Evolutionary conservation across 352 stramenopile genomes (phyloP), one percentile per base, ranked within the genome.

Genomic region (Phytophthora macrochlamydospora): DNA sequence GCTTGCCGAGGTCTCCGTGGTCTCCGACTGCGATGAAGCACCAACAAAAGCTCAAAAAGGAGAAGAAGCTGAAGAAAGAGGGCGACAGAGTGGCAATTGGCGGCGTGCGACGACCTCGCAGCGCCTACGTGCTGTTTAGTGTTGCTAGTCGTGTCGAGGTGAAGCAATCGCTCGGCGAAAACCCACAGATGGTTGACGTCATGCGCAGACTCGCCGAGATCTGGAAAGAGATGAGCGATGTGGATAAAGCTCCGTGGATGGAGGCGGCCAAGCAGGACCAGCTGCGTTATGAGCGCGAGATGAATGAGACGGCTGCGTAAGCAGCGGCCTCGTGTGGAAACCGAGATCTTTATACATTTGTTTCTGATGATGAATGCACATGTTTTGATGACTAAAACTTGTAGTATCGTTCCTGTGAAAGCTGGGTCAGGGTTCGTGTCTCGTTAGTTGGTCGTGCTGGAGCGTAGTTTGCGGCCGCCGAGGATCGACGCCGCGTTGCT

Each of bases 11-110:
- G 54, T 88, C 77, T 2, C 79, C 81, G 28, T 91, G 81, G 82
- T 91, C 81, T 2, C 81, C 81, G 7, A 87, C 76, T 0, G 82
- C 81, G 1, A 90, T 92, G 83, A 92, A 92, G 55, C 80, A 87
- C 28, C 57, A 68, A 18, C 65, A 66, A 43, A 83, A 83, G 35
- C 33, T 73, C 30, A 86, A 87, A 48, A 89, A 85, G 60, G 73
- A 84, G 46, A 87, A 87, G 53, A 85, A 78, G 58, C 9, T 60
- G 13, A 84, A 78, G 52, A 71, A 53, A 48, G 69, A 81, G 50
- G 68, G 57, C 32, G 46, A 35, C 42, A 52, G 29, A 0, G 48
- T 60, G 37, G 31, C 32, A 6, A n/a, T 77, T 48, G 66, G 32
- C 35, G 51, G 62, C 29, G 67, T 85, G 52, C 73, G 75, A 18